Evolutionary conservation across 805 yeast species (phyloP).

Genomic region (Ogataea trehalophila): DNA sequence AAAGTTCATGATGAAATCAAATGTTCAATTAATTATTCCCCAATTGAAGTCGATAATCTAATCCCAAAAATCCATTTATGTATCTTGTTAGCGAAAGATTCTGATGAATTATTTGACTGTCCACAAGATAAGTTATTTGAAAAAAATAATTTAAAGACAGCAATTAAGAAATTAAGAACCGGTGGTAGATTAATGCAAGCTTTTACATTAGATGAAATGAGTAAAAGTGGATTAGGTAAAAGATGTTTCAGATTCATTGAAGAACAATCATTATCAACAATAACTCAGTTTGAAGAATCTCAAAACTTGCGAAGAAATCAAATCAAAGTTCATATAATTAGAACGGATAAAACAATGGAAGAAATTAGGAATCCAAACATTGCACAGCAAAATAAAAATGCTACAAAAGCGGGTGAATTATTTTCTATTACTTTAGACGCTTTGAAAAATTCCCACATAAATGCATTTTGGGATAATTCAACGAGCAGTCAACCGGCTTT

Average conservation of each 20-base stretch:
- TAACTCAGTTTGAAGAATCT: constrained; percentile 37
- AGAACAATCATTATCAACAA: constrained; percentile 50
- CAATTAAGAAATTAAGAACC: constrained; percentile 65
- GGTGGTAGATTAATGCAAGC: constrained; percentile 90
- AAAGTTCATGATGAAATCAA: constrained; percentile 11
- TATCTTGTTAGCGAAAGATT: constrained; percentile 68
- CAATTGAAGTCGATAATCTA: constrained; percentile 30
- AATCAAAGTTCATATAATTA: constrained; percentile 74
- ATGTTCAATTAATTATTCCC: constrained; percentile 41
- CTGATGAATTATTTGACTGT: constrained; percentile 64
- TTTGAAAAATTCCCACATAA: constrained; percentile 49
- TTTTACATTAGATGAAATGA: constrained; percentile 85
- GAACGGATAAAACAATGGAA: constrained; percentile 58
- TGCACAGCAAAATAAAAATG: constrained; percentile 84
- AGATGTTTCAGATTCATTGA: constrained; percentile 74
- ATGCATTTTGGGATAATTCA: constrained; percentile 34
- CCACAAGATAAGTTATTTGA: constrained; percentile 50
- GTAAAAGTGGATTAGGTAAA: constrained; percentile 68
- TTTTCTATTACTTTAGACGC: constrained; percentile 80
- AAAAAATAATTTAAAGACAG: constrained; percentile 60
- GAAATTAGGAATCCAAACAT: constrained; percentile 72
- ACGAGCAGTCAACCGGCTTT: constrained; percentile 47
- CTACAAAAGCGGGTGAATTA: constrained; percentile 67
- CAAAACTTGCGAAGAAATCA: constrained; percentile 32
- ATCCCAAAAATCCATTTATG: constrained; percentile 79